Evolutionary conservation across 1,139 yeast genomes (phyloP).

Genomic region (Kluyveromyces sp.): DNA sequence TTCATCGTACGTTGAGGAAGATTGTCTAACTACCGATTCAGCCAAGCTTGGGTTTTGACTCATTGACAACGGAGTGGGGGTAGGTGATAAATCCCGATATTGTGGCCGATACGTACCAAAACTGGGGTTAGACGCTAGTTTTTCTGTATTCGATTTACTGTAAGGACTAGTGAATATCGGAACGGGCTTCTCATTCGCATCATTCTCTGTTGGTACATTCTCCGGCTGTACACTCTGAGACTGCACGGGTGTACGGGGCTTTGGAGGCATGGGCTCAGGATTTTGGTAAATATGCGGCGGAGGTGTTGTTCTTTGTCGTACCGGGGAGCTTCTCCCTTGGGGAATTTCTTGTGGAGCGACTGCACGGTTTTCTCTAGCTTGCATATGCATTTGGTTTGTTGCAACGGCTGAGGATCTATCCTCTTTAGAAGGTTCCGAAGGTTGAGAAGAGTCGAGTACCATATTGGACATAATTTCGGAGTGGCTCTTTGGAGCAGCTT

Average conservation of each 20-base stretch:
- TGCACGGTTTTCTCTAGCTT: background rate
- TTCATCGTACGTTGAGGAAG: conserved; percentile 6
- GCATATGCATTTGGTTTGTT: too few species aligned
- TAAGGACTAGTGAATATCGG: conserved; percentile 3
- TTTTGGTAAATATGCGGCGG: background rate
- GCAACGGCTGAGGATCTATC: too few species aligned
- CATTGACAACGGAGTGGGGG: conserved; percentile 12
- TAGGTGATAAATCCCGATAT: background rate
- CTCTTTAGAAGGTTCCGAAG: too few species aligned
- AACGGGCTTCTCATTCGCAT: background rate
- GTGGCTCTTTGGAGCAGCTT: too few species aligned
- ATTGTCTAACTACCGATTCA: background rate
- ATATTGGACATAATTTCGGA: too few species aligned
- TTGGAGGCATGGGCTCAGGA: background rate
- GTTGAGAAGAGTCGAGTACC: too few species aligned
- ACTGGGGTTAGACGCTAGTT: background rate
- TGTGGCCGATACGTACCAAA: background rate
- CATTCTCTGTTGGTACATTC: too few species aligned
- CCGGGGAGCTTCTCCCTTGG: background rate
- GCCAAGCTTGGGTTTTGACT: conserved; percentile 11
- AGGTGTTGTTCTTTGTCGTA: background rate
- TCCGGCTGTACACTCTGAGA: too few species aligned
- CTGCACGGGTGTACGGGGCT: too few species aligned
- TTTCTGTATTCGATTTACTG: background rate
- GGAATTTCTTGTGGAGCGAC: background rate